Evolutionary conservation across 2,329 filamentous ascomycete genomes (phyloP).

Genomic region (Talaromyces sp.): DNA sequence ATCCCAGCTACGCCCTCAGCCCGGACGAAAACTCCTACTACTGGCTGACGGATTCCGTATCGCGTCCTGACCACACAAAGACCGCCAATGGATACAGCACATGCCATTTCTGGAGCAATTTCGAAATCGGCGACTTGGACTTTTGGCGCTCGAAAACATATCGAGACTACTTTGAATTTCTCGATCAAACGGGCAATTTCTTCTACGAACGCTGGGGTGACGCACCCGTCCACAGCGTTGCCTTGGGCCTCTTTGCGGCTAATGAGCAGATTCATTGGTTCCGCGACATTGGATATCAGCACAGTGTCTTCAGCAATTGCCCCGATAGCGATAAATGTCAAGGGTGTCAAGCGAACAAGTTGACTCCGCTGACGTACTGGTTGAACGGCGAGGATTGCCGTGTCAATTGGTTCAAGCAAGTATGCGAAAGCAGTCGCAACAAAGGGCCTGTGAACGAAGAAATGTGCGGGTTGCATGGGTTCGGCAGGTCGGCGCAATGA

Average conservation of each 20-base stretch:
- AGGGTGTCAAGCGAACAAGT: conserved; percentile 77
- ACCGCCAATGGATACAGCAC: conserved; percentile 91
- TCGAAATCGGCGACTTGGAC: conserved; percentile 88
- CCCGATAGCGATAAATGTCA: conserved; percentile 92
- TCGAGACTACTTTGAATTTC: conserved; percentile 91
- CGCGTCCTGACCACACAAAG: conserved; percentile 72
- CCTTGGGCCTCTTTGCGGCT: conserved; percentile 86
- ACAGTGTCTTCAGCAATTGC: conserved; percentile 98
- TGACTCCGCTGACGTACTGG: conserved; percentile 64
- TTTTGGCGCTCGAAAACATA: conserved; percentile 91
- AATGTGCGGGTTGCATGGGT: conserved; percentile 12
- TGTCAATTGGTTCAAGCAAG: conserved; percentile 95
- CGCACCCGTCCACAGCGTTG: conserved; percentile 93
- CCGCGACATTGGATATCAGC: conserved; percentile 97
- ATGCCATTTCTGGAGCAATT: conserved; percentile 99
- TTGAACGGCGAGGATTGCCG: conserved; percentile 88
- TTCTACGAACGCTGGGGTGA: conserved; percentile 99
- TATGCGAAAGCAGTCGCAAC: conserved; percentile 29
- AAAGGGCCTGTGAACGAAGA: conserved; percentile 10
- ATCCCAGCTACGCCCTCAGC: conserved; percentile 70
- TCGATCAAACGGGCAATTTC: conserved; percentile 91
- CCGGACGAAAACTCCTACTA: conserved; percentile 72
- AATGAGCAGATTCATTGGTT: conserved; percentile 94
- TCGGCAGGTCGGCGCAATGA: neutral
- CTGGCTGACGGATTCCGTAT: conserved; percentile 76